phyloP scores from a whole-genome alignment of 2,329 filamentous ascomycete species.

The Lachnellula hyalina region DNA sequence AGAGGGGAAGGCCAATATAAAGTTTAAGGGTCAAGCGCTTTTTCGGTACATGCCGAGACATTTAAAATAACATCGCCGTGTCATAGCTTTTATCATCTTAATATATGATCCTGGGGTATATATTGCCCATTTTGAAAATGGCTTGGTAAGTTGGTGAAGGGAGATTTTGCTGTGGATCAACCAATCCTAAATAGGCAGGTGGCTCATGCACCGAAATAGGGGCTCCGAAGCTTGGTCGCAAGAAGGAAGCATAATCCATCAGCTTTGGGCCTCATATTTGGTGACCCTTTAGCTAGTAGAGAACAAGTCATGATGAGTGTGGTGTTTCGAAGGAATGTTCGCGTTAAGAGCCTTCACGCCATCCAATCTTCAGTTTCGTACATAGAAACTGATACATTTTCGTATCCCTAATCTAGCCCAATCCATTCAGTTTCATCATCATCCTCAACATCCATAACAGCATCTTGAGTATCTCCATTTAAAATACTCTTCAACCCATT shows the following conservation, averaged over 20 bases:
- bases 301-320: too few relatives aligned
- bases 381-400: not conserved
- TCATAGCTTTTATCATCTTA: too few relatives aligned
- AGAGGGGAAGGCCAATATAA: not conserved
- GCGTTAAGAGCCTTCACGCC: too few relatives aligned
- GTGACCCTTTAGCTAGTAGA: too few relatives aligned
- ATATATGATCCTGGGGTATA: not conserved
- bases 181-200: not conserved
- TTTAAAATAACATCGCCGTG: too few relatives aligned
- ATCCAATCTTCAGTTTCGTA: not conserved
- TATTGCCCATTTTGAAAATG: not conserved
- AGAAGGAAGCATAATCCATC: too few relatives aligned
- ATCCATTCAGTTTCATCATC: conserved; percentile 46
- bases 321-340: too few relatives aligned
- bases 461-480: conserved; percentile 31
- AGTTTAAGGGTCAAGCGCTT: too few relatives aligned
- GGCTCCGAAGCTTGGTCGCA: too few relatives aligned
- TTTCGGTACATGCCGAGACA: too few relatives aligned
- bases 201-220: not conserved
- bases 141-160: not conserved
- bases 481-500: conserved; percentile 24
- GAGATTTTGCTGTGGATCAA: not conserved
- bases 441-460: conserved; percentile 30
- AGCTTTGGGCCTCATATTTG: too few relatives aligned
- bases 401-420: conserved; percentile 40